A percentile compares a stretch with the other conserved stretches of the same genome.
Conservation (phyloP, 257 asterid genomes). For the Eustoma russellianum region DNA sequence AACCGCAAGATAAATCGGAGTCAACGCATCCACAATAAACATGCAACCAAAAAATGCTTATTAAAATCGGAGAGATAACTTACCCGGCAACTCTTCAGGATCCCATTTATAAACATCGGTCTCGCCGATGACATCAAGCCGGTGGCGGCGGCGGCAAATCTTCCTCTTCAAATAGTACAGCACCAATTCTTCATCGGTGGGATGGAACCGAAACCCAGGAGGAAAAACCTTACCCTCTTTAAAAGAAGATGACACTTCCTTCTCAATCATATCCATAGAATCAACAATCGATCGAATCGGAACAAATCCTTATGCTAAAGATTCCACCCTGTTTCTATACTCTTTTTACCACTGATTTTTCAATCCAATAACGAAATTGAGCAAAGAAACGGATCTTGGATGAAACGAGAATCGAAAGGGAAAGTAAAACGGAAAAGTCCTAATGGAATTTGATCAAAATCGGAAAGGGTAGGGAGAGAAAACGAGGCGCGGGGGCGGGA, state of each 20-base stretch:
- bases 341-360: too few relatives aligned
- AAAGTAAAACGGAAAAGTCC: too few relatives aligned
- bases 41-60: not conserved
- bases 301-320: too few relatives aligned
- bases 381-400: too few relatives aligned
- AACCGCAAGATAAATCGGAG: slow-evolving; percentile 2
- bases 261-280: slow-evolving; percentile 20
- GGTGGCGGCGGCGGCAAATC: slow-evolving; percentile 46
- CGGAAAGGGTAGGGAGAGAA: too few relatives aligned
- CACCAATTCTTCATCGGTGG: slow-evolving; percentile 84
- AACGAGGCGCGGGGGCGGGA: too few relatives aligned
- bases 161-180: slow-evolving; percentile 66
- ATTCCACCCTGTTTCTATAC: too few relatives aligned
- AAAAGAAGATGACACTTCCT: slow-evolving; percentile 19
- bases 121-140: slow-evolving; percentile 52
- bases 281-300: not conserved
- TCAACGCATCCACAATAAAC: slow-evolving; percentile 7
- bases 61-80: not conserved
- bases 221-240: slow-evolving; percentile 35
- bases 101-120: slow-evolving; percentile 80
- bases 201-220: slow-evolving; percentile 91
- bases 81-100: slow-evolving; percentile 88
- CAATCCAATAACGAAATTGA: too few relatives aligned
- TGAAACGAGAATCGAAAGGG: too few relatives aligned
- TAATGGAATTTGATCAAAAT: too few relatives aligned